Conservation (phyloP, 2,329 filamentous ascomycete species). For the Zasmidium cellare region DNA sequence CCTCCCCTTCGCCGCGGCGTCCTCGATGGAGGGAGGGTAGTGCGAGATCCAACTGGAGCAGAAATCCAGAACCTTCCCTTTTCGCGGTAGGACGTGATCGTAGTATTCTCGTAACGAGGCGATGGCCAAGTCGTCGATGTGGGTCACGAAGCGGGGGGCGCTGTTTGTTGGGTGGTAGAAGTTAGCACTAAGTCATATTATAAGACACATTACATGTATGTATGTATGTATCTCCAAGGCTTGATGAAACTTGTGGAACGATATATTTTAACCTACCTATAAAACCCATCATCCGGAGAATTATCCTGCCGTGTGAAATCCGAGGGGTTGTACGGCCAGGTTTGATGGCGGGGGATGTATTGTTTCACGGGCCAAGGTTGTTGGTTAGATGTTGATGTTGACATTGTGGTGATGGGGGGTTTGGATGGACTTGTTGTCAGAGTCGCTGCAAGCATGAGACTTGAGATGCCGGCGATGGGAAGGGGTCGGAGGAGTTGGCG, state of each 20-base stretch:
- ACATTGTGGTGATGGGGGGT: slow-evolving; percentile 2
- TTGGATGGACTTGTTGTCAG: slow-evolving; percentile 3
- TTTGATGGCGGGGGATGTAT: slow-evolving; percentile 33
- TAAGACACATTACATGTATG: too few relatives aligned
- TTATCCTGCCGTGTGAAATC: slow-evolving; percentile 45
- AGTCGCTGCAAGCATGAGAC: slow-evolving; percentile 15
- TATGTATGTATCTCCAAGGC: too few relatives aligned
- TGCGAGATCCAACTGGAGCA: slow-evolving; percentile 54
- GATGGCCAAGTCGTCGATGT: slow-evolving; percentile 55
- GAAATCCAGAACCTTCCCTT: slow-evolving; percentile 49
- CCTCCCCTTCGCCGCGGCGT: slow-evolving; percentile 33
- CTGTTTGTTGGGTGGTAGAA: too few relatives aligned
- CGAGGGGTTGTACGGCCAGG: slow-evolving; percentile 36
- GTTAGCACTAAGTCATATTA: too few relatives aligned
- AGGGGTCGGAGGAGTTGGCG: slow-evolving; percentile 12
- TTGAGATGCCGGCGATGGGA: slow-evolving; percentile 16
- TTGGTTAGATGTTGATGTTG: slow-evolving; percentile 4
- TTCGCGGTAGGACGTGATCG: slow-evolving; percentile 40
- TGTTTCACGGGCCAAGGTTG: slow-evolving; percentile 23
- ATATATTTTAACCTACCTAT: too few relatives aligned
- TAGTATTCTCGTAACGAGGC: slow-evolving; percentile 49
- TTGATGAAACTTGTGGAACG: too few relatives aligned
- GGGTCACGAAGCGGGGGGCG: slow-evolving; percentile 54
- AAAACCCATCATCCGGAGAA: too few relatives aligned
- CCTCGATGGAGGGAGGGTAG: slow-evolving; percentile 39